Conservation (phyloP, 352 stramenopile genomes). For the Pythium aquatile region DNA sequence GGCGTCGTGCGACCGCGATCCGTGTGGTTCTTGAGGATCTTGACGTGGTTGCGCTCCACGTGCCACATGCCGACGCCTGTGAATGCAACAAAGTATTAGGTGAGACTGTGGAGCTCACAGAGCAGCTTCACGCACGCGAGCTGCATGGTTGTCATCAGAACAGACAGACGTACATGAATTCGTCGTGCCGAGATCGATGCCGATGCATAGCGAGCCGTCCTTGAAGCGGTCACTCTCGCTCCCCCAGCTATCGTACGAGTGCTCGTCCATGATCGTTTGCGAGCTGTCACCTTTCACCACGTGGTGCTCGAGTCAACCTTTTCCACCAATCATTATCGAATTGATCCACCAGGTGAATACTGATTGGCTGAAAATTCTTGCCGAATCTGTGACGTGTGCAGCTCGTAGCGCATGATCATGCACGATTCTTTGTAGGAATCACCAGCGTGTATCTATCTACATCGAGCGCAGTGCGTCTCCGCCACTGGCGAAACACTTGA, state of each 20-base stretch:
- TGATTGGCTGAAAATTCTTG: too few species aligned
- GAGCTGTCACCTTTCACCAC: neutral
- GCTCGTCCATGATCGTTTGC: constrained; percentile 19
- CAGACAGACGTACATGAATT: constrained; percentile 92
- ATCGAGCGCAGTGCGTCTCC: constrained; percentile 32
- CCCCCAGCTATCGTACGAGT: constrained; percentile 81
- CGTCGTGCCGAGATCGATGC: constrained; percentile 99
- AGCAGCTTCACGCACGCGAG: neutral
- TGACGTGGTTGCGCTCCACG: constrained; percentile 76
- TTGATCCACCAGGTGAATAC: too few species aligned
- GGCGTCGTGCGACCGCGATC: constrained; percentile 72
- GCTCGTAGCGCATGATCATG: too few species aligned
- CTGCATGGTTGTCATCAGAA: neutral
- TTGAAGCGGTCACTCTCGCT: constrained; percentile 62
- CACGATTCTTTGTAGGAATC: too few species aligned
- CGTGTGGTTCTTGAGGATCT: constrained; percentile 76
- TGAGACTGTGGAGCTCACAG: constrained; percentile 13
- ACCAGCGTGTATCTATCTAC: neutral
- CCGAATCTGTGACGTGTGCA: too few species aligned
- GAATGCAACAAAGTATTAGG: neutral
- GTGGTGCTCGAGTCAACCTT: too few species aligned
- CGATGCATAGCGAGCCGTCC: constrained; percentile 88
- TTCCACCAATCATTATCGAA: too few species aligned
- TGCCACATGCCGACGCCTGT: constrained; percentile 78
- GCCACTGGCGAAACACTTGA: constrained; percentile 52